Percentiles rank a stretch among this genome's conserved stretches.
phyloP scores from a whole-genome alignment of 345 rosid species.

The Eucalyptus tenuipes region DNA sequence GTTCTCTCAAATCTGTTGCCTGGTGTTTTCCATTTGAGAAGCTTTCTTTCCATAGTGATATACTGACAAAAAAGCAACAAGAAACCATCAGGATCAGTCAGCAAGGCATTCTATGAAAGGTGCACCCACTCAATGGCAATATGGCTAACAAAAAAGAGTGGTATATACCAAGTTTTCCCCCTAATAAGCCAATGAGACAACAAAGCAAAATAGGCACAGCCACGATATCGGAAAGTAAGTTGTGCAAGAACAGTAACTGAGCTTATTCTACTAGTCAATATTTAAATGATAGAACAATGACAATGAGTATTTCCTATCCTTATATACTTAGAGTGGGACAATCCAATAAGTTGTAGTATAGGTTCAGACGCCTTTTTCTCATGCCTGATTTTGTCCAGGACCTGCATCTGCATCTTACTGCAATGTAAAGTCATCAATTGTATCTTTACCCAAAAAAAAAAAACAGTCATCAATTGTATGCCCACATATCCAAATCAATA shows the following conservation, averaged over 20 bases:
- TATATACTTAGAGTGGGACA: background rate
- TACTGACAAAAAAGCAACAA: slow-evolving; percentile 23
- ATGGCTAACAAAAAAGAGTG: background rate
- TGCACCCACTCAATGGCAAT: background rate
- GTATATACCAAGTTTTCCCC: background rate
- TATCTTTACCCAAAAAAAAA: no score
- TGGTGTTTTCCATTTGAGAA: slow-evolving; percentile 64
- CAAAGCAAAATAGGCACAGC: background rate
- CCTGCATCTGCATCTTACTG: background rate
- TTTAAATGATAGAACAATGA: background rate
- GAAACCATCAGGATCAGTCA: background rate
- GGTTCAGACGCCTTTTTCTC: background rate
- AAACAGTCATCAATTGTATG: background rate
- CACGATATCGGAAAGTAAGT: background rate
- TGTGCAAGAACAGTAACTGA: background rate
- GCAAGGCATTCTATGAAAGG: background rate
- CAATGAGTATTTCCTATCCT: background rate
- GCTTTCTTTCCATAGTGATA: slow-evolving; percentile 57
- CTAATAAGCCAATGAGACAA: background rate
- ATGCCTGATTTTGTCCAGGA: background rate
- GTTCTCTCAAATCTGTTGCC: slow-evolving; percentile 74
- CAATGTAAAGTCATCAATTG: background rate
- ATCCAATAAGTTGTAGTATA: background rate
- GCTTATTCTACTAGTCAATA: background rate
- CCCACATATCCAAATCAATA: background rate